Evolutionary conservation across 495 filamentous ascomycete species (phyloP).

Genomic region (Amniculicola lignicola): DNA sequence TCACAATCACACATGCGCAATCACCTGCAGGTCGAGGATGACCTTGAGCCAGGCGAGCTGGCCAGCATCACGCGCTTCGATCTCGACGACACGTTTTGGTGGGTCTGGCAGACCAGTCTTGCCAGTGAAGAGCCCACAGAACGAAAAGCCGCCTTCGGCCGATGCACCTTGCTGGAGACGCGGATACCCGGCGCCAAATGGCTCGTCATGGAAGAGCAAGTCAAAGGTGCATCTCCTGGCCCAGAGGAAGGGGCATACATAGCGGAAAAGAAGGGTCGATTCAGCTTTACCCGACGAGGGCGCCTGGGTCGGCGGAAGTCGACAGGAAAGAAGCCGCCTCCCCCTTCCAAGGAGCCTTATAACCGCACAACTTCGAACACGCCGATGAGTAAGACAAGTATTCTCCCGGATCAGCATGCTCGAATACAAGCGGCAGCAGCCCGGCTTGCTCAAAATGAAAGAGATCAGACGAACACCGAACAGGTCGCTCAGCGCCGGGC

Average conservation of each 20-base stretch:
- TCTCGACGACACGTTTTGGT: slow-evolving; percentile 97
- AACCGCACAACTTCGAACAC: slow-evolving; percentile 47
- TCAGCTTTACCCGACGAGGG: slow-evolving; percentile 74
- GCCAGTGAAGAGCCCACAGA: slow-evolving; percentile 80
- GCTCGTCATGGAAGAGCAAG: slow-evolving; percentile 93
- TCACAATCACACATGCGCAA: slow-evolving; percentile 81
- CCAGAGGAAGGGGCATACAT: slow-evolving; percentile 82
- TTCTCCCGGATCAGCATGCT: slow-evolving; percentile 88
- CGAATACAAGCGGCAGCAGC: slow-evolving; percentile 86
- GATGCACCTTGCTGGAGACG: slow-evolving; percentile 90
- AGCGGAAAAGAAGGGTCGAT: slow-evolving; percentile 88
- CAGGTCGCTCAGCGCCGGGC: slow-evolving; percentile 40
- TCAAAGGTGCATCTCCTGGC: slow-evolving; percentile 86
- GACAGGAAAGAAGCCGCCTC: slow-evolving; percentile 50
- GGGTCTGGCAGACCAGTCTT: slow-evolving; percentile 98
- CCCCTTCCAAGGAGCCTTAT: slow-evolving; percentile 51
- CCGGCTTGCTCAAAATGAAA: slow-evolving; percentile 64
- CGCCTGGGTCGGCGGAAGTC: slow-evolving; percentile 67
- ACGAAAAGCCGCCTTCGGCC: slow-evolving; percentile 88
- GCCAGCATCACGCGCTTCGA: slow-evolving; percentile 84
- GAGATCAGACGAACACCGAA: slow-evolving; percentile 46
- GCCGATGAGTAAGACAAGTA: slow-evolving; percentile 76
- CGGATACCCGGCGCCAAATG: slow-evolving; percentile 75
- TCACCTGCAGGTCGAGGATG: slow-evolving; percentile 54
- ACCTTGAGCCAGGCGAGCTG: slow-evolving; percentile 86